These are phyloP conservation scores for Clonostachys sp. DNA, from an alignment of 2,329 filamentous ascomycete genomes.

Conservation along the genomic window DNA sequence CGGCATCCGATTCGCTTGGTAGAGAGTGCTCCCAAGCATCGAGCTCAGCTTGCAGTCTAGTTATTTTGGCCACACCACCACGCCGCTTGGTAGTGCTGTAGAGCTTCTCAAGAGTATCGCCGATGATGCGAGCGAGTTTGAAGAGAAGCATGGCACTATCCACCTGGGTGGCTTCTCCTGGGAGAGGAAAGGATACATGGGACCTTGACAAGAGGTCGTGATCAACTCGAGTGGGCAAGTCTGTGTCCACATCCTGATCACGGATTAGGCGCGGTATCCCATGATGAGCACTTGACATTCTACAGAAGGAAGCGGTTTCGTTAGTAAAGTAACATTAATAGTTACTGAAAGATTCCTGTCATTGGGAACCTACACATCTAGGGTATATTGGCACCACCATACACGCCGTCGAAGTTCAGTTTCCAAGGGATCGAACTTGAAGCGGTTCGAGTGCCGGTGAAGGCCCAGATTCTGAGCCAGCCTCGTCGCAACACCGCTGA, in stretches of 20 bases:
- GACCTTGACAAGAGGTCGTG: conserved; percentile 13
- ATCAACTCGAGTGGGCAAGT: conserved; percentile 13
- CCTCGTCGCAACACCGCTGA: conserved; percentile 13
- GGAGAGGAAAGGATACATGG: conserved; percentile 13
- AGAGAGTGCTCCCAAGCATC: conserved; percentile 11
- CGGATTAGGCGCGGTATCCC: conserved; percentile 16
- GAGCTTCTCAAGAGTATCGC: conserved; percentile 11
- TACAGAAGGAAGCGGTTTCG: conserved; percentile 8
- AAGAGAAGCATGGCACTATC: conserved; percentile 13
- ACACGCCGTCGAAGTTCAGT: conserved; percentile 13
- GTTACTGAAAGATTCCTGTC: background rate
- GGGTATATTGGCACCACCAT: conserved; percentile 18
- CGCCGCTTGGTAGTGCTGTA: conserved; percentile 15
- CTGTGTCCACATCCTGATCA: conserved; percentile 16
- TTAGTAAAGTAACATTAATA: background rate
- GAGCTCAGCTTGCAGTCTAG: conserved; percentile 12
- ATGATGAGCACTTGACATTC: conserved; percentile 14
- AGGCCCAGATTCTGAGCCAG: conserved; percentile 14
- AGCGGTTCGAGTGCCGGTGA: conserved; percentile 15
- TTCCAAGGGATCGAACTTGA: conserved; percentile 16
- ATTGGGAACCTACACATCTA: conserved; percentile 10
- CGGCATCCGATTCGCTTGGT: conserved; percentile 2
- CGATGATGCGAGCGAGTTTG: conserved; percentile 14
- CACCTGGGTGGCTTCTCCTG: conserved; percentile 14
- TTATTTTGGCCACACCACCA: conserved; percentile 14